Conservation (phyloP, 177 flowering plant genomes). For the Vitis hybrid region DNA sequence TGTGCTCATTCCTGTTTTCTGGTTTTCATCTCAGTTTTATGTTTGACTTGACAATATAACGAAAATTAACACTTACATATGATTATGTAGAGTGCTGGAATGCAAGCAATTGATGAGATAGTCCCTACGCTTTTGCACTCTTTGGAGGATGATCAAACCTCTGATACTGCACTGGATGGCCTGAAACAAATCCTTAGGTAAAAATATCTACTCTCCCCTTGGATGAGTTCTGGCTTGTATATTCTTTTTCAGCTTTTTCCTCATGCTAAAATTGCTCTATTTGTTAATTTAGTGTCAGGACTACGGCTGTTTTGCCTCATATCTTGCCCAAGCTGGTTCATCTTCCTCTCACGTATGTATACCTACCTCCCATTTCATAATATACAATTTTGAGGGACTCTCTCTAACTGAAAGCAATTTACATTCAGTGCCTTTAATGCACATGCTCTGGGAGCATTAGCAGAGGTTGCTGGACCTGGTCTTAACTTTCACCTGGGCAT, state of each 20-base stretch:
- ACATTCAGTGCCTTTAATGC: constrained; percentile 87
- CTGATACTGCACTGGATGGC: constrained; percentile 98
- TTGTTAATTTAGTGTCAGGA: constrained; percentile 72
- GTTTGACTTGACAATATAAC: not conserved
- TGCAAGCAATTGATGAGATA: constrained; percentile 99
- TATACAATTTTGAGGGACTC: too few relatives aligned
- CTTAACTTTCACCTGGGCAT: constrained; percentile 76
- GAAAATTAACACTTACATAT: constrained; percentile 2
- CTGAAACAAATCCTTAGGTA: constrained; percentile 97
- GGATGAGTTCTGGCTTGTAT: not conserved
- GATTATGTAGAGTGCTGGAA: constrained; percentile 82
- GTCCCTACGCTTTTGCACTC: constrained; percentile 96
- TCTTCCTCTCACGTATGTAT: constrained; percentile 86
- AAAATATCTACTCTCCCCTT: not conserved
- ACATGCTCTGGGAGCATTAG: constrained; percentile 96
- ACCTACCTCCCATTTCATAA: not conserved
- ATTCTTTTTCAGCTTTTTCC: not conserved
- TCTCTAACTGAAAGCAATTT: constrained; percentile 3
- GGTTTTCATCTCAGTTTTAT: not conserved
- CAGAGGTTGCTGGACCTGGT: constrained; percentile 98
- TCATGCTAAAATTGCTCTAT: not conserved
- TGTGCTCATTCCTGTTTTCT: not conserved
- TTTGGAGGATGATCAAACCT: constrained; percentile 81
- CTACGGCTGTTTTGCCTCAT: constrained; percentile 94
- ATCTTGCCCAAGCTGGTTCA: constrained; percentile 96